Base-by-base conservation (phyloP, 441 rosid species). In the Flueggea neowawraea region DNA sequence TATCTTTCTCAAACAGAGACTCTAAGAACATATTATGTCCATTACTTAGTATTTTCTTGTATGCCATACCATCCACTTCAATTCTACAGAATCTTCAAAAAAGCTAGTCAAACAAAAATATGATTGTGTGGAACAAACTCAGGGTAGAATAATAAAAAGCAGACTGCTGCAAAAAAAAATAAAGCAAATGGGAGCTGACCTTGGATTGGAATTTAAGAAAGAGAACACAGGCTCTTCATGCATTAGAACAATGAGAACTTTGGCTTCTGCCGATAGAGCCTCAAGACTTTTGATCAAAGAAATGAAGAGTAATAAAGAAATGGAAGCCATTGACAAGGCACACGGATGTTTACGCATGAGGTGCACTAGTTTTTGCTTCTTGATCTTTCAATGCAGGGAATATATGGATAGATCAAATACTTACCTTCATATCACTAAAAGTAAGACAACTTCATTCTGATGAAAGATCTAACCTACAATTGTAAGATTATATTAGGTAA, bases 191-290 rank as follows among this genome's bases (percentile, higher is more conserved):
- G 0, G 28, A 45, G 22, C 16, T 41, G 16, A 78, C 82, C 75
- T 69, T 63, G 16, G 1, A 52, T 36, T 15, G 2, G 53, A 57
- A 60, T 65, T 52, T 55, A 54, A 71, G 69, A 57, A 63, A 60
- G 76, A 71, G 31, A 65, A n/a, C 57, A 63, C 73, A 15, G 82
- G 71, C 44, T 77, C 77, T 6, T 62, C 75, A 7, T 80, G 79
- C 75, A 75, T 71, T 49, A 80, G 59, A 64, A 77, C 70, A 64
- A 82, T 71, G 64, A 70, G 67, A 43, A 79, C 82, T 68, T 73
- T 78, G 33, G 84, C 75, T 59, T 74, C 69, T 14, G 53, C 68
- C 15, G 31, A 53, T 13, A 39, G 32, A 41, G 43, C 64, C 44
- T 63, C 59, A 41, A 54, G 49, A 54, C 55, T 45, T 32, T 48